phyloP scores from a whole-genome alignment of 176 grass and related monocot genomes.

The Aechmea fasciata region DNA sequence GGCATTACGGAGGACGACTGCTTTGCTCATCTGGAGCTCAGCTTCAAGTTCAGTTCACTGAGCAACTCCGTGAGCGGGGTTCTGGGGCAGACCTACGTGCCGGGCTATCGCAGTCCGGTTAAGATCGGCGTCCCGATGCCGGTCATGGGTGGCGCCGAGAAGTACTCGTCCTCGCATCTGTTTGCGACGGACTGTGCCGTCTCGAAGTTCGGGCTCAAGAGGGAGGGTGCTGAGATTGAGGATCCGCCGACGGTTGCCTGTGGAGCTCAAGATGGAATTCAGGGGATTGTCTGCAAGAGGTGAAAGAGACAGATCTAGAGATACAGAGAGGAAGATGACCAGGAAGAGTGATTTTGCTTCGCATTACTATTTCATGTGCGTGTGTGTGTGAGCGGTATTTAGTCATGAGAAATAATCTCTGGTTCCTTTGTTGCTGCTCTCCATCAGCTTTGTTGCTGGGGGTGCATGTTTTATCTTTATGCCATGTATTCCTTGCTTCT shows the following conservation, averaged over 20 bases:
- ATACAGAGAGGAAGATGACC: not conserved
- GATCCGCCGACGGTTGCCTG: slow-evolving; percentile 20
- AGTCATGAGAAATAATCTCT: too few relatives aligned
- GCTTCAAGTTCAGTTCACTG: slow-evolving; percentile 3
- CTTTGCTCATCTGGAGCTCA: not conserved
- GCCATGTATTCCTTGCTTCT: too few relatives aligned
- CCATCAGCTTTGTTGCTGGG: too few relatives aligned
- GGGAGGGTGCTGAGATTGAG: slow-evolving; percentile 7
- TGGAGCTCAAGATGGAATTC: slow-evolving; percentile 14
- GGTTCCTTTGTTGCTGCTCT: too few relatives aligned
- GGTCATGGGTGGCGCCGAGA: slow-evolving; percentile 25
- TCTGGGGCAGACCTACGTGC: slow-evolving; percentile 30
- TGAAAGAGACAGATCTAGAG: not conserved
- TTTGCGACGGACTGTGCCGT: slow-evolving; percentile 30
- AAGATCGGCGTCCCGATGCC: slow-evolving; percentile 32
- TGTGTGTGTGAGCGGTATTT: too few relatives aligned
- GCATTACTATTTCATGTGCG: not conserved
- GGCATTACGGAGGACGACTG: not conserved
- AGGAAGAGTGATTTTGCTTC: not conserved
- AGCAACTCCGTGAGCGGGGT: slow-evolving; percentile 21
- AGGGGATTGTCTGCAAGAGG: slow-evolving; percentile 26
- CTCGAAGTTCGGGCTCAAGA: slow-evolving; percentile 19
- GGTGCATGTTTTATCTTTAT: too few relatives aligned
- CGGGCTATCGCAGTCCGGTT: slow-evolving; percentile 19
- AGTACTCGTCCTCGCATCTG: slow-evolving; percentile 28